Percentiles rank a stretch among this genome's conserved stretches.
Evolutionary conservation across 2,329 filamentous ascomycete species (phyloP).

Genomic region (Hortaea werneckii): DNA sequence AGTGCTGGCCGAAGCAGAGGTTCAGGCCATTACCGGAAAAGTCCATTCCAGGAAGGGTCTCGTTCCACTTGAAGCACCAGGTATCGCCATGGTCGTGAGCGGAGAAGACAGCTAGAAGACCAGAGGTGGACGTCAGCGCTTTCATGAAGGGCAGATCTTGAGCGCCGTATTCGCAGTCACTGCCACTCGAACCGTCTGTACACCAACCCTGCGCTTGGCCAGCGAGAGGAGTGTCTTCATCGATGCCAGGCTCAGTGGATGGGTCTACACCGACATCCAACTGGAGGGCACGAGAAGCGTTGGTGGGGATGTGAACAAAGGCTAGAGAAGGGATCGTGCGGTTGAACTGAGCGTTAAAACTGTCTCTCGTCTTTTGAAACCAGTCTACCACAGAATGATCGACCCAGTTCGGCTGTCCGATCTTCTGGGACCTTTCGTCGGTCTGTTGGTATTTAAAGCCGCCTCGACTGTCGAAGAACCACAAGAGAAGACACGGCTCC

Average conservation of each 20-base stretch:
- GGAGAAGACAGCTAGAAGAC: constrained; percentile 49
- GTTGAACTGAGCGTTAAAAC: constrained; percentile 8
- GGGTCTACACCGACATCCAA: constrained; percentile 30
- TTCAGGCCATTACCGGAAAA: constrained; percentile 22
- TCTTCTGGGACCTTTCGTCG: constrained; percentile 14
- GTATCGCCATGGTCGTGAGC: constrained; percentile 52
- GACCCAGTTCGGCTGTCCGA: constrained; percentile 35
- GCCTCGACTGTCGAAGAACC: constrained; percentile 62
- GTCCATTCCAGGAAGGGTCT: constrained; percentile 16
- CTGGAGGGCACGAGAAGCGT: constrained; percentile 34
- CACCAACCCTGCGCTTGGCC: constrained; percentile 32
- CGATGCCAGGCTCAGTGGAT: constrained; percentile 36
- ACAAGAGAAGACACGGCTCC: constrained; percentile 44
- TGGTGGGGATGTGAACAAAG: constrained; percentile 46
- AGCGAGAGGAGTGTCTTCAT: constrained; percentile 32
- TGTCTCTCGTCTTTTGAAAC: constrained; percentile 29
- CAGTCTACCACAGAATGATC: constrained; percentile 35
- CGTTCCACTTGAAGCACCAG: constrained; percentile 26
- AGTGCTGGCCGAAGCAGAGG: constrained; percentile 24
- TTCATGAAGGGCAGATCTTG: constrained; percentile 55
- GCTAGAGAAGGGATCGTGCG: constrained; percentile 38
- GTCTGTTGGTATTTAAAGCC: constrained; percentile 41
- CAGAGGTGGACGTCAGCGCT: constrained; percentile 44
- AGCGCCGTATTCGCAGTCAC: constrained; percentile 27
- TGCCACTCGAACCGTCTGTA: constrained; percentile 22